Percentiles rank a stretch among this genome's conserved stretches.
Evolutionary conservation across 176 grass and related monocot species (phyloP).

Genomic region (Carex littledalei): DNA sequence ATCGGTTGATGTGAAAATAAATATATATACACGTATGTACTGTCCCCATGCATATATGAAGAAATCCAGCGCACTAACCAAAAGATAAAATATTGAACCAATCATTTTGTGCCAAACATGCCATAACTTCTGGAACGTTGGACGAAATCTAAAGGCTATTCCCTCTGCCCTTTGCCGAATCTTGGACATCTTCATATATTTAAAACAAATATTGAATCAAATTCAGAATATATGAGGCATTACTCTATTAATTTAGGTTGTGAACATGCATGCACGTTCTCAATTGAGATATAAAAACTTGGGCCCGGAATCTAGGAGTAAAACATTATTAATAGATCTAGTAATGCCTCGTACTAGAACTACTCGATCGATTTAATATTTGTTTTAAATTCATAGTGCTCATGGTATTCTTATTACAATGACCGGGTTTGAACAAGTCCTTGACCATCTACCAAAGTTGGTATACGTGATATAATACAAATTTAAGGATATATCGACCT

Average conservation of each 20-base stretch:
- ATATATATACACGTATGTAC: neutral
- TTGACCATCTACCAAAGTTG: neutral
- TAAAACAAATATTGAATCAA: neutral
- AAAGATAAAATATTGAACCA: neutral
- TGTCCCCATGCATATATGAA: neutral
- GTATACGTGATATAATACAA: neutral
- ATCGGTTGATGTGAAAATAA: neutral
- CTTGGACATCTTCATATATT: neutral
- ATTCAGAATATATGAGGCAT: neutral
- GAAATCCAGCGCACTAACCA: neutral
- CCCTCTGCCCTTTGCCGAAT: neutral
- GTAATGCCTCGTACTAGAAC: too few species aligned
- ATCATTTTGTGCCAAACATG: neutral
- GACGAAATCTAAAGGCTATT: neutral
- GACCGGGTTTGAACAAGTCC: neutral
- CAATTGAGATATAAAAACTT: neutral
- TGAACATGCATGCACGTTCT: neutral
- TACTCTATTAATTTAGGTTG: neutral
- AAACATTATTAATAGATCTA: neutral
- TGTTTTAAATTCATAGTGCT: neutral
- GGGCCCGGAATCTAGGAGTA: neutral
- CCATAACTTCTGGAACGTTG: neutral
- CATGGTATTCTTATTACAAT: neutral
- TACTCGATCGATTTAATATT: too few species aligned
- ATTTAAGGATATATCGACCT: neutral